Evolutionary conservation across 2,329 filamentous ascomycete genomes (phyloP), one percentile per base, ranked within the genome.

Genomic region (Chalaropsis thielavioides): DNA sequence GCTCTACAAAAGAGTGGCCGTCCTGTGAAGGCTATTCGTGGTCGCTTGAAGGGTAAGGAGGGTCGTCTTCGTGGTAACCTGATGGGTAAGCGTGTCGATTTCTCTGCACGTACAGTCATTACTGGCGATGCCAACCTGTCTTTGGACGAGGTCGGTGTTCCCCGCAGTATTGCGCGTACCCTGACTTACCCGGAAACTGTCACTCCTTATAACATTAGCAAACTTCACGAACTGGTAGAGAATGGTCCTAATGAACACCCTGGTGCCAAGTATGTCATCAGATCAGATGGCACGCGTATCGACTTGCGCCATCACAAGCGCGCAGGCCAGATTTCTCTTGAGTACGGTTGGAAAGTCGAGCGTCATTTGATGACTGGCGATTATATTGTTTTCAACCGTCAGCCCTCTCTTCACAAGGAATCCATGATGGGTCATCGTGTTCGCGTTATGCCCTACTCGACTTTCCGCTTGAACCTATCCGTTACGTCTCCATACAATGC

Each of bases 341-440:
- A 96, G 72, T 96, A 96, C 73, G 95, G 95, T 61, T 97, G 92
- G 92, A 97, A 96, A 74, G 95, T 99, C 43, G 94, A 99, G 77
- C 88, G 94, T 68, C 94, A 99, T 76, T 84, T 99, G 69, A 86
- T 95, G 71, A 90, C 96, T 72, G 92, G 92, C 66, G 94, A 99
- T 75, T 95, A 90, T 69, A 97, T 99, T 76, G 92, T 99, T 72
- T 99, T 99, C 84, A 99, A 99, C 75, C 94, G 94, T 81, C 94
- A 99, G 74, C 94, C 94, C 0, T 99, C 94, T 43, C 81, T 99
- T 72, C 94, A 99, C 81, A 99, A 99, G 76, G 94, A 99, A 74
- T 99, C 94, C 67, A 99, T 99, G 94, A 99, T 99, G 95, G 94
- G 90, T 75, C 94, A 99, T 76, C 86, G 90, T 71, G 94, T 99